Base-by-base conservation (phyloP, 2,329 filamentous ascomycete species). In the Botryosphaeria dothidea region DNA sequence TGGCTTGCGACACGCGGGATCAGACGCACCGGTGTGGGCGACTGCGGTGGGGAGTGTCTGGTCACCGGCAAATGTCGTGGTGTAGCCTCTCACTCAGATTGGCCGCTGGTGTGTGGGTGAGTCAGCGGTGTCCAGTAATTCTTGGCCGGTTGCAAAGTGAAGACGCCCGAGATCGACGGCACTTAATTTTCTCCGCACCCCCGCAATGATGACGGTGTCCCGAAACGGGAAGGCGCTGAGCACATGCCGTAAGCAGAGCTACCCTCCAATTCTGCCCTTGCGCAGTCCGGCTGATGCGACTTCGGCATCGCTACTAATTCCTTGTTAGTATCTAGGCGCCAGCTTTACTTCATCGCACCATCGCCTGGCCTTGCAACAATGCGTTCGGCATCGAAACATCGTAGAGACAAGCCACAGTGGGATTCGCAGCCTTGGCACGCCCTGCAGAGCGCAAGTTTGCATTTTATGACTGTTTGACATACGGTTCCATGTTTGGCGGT, bases 131-230 rank as follows among this genome's bases (percentile, higher is more conserved):
- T n/a, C 17, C 34, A 9, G 3, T 17, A 56, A 57, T 8, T 43
- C 54, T 19, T 17, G 15, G 36, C 54, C 54, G 36, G 17, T n/a
- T 19, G 8, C 2, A 1, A 0, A 38, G 9, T 25, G 51, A n/a
- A 5, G 29, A 21, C 23, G 8, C 11, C 3, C n/a, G 1, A 36
- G 9, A 2, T 17, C 25, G 17, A 15, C 29, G 31, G 51, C 51
- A n/a, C 29, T 23, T 29, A 6, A n/a, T 9, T n/a, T 36, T 36
- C n/a, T 23, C 31, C 29, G 31, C 49, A 15, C 23, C 29, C 54
- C 54, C 54, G 54, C 36, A 45, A 57, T 27, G 15, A 31, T 21
- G 54, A 43, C 54, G 54, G 54, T 57, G 54, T 57, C 54, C 36
- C 5, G 6, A 41, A 6, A 21, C 6, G 36, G 54, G 13, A 43